Conservation (phyloP, 139 green algal genomes). For the Chlorella sorokiniana region DNA sequence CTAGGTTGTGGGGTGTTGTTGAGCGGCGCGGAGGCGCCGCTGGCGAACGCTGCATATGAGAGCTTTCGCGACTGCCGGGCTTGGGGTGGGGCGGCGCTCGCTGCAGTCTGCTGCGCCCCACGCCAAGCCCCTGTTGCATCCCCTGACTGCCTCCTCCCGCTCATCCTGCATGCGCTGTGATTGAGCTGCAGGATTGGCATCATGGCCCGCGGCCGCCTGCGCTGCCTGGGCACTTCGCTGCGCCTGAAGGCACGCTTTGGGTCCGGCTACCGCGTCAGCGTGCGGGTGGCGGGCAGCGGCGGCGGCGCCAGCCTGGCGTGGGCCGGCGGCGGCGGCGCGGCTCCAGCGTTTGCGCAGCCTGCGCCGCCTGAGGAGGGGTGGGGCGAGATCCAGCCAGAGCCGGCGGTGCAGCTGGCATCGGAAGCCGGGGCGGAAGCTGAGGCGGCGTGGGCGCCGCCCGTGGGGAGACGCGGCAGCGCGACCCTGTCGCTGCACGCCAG, state of each 20-base stretch:
- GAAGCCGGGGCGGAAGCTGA: not conserved
- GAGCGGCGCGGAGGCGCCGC: no score
- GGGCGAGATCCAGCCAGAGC: not conserved
- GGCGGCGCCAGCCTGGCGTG: not conserved
- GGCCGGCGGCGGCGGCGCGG: not conserved
- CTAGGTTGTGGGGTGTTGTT: no score
- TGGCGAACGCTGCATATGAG: no score
- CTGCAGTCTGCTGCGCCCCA: no score
- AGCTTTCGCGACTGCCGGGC: no score
- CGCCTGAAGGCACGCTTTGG: slow-evolving; percentile 93
- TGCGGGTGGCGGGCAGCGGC: slow-evolving; percentile 25
- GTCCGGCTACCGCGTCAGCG: slow-evolving; percentile 73
- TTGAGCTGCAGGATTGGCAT: slow-evolving; percentile 85
- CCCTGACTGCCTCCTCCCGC: not conserved
- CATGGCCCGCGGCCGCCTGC: slow-evolving; percentile 88
- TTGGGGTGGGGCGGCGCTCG: no score
- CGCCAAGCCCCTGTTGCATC: not conserved
- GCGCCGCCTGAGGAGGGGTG: not conserved
- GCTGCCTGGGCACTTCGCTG: slow-evolving; percentile 82
- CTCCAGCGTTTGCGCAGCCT: not conserved
- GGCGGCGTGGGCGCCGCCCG: not conserved
- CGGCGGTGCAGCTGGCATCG: not conserved
- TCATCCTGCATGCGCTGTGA: no score
- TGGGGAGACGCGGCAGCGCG: not conserved
- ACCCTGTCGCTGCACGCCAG: not conserved